Percentiles rank a stretch among this genome's conserved stretches.
phyloP scores from a whole-genome alignment of 305 asterid genomes.

The Plantago rigida region DNA sequence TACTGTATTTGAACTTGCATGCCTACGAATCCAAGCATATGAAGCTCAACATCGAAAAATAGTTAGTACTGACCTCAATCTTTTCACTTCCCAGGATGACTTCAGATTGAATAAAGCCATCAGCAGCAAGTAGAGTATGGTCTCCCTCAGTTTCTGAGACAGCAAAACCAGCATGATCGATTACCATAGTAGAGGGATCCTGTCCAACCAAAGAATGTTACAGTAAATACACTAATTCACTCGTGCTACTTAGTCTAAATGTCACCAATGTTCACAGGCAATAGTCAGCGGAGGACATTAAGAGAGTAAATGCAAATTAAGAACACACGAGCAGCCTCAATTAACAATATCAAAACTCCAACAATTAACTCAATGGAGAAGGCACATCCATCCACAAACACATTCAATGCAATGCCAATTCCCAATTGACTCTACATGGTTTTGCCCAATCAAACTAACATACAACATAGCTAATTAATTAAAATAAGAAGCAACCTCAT shows the following conservation, averaged over 20 bases:
- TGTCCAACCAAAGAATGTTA: constrained; percentile 27
- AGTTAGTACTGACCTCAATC: constrained; percentile 41
- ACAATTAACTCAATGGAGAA: no score
- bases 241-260: no score
- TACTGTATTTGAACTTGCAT: neutral
- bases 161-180: constrained; percentile 61
- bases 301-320: no score
- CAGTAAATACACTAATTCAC: neutral
- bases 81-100: constrained; percentile 47
- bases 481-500: constrained; percentile 34
- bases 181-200: constrained; percentile 54
- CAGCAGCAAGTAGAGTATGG: constrained; percentile 57
- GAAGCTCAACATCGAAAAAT: constrained; percentile 1
- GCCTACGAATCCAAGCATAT: constrained; percentile 3
- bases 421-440: no score
- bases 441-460: no score
- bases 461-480: neutral
- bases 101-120: constrained; percentile 47
- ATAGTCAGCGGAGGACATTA: no score
- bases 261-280: no score
- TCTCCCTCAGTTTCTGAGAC: constrained; percentile 58
- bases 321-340: no score
- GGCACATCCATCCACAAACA: no score
- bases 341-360: no score
- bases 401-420: no score